Percentiles rank a stretch among this genome's conserved stretches.
These are phyloP conservation scores for Suillus placidus DNA, from an alignment of 768 basidiomycete genomes.

Conservation along the genomic window DNA sequence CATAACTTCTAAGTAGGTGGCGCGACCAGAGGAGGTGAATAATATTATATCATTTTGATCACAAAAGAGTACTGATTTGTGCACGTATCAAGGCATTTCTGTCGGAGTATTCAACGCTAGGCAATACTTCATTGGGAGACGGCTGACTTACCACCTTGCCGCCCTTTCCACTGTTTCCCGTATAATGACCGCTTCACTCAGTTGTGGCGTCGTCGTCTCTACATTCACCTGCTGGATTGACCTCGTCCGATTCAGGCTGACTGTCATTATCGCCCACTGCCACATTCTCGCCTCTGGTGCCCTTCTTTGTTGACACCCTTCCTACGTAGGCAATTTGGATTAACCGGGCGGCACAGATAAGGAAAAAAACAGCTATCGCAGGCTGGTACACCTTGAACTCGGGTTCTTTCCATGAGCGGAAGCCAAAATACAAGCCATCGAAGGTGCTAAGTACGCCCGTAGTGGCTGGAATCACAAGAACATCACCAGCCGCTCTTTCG, in stretches of 20 bases:
- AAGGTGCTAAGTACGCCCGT: not conserved
- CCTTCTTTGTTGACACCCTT: not conserved
- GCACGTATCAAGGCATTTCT: not conserved
- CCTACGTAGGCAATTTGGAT: not conserved
- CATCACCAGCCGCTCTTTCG: not conserved
- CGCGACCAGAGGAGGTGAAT: not conserved
- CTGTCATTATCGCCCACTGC: not conserved
- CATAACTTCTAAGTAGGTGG: not conserved
- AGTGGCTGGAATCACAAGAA: not conserved
- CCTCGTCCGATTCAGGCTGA: not conserved
- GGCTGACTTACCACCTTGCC: not conserved
- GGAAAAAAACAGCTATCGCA: fast-evolving
- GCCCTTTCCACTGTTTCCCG: not conserved
- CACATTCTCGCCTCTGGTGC: not conserved
- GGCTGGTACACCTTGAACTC: constrained; percentile 24
- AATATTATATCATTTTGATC: not conserved
- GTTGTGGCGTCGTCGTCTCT: not conserved
- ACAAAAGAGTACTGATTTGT: not conserved
- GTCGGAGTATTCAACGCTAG: not conserved
- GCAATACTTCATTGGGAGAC: not conserved
- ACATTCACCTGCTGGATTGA: not conserved
- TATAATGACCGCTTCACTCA: not conserved
- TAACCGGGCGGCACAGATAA: not conserved
- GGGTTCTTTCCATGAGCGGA: not conserved
- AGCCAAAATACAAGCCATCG: not conserved